Evolutionary conservation across 768 basidiomycete genomes (phyloP).

Genomic region (Chiua virens): DNA sequence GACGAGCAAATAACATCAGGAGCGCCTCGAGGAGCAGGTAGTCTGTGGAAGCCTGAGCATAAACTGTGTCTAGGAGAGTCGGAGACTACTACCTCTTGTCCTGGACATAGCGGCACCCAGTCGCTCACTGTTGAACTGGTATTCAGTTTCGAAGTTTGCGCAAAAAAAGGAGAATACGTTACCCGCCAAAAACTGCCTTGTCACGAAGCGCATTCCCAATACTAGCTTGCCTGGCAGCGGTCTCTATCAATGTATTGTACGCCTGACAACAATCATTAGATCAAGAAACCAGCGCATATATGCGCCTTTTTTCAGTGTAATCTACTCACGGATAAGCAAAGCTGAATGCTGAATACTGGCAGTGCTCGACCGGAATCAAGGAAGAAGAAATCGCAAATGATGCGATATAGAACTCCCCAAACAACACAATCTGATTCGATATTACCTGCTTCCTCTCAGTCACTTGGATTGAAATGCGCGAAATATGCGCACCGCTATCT

Average conservation of each 20-base stretch:
- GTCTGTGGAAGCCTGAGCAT: constrained; percentile 33
- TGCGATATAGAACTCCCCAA: constrained; percentile 30
- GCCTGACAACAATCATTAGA: constrained; percentile 39
- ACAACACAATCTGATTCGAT: constrained; percentile 21
- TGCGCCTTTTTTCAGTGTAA: constrained; percentile 10
- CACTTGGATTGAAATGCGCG: background rate
- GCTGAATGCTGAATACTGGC: constrained; percentile 21
- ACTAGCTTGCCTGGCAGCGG: constrained; percentile 37
- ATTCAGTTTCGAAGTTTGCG: background rate
- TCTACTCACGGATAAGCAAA: constrained; percentile 25
- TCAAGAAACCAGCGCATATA: constrained; percentile 28
- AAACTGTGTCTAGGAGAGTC: background rate
- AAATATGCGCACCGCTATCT: constrained; percentile 14
- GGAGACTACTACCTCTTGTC: constrained; percentile 43
- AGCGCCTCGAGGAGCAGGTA: constrained; percentile 58
- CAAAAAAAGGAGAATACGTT: constrained; percentile 5
- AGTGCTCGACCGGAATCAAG: constrained; percentile 15
- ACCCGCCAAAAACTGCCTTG: constrained; percentile 50
- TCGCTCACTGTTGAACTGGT: constrained; percentile 33
- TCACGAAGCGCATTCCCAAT: constrained; percentile 50
- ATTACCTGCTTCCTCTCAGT: constrained; percentile 13
- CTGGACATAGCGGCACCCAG: constrained; percentile 50
- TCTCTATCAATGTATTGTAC: constrained; percentile 53
- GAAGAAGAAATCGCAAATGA: constrained; percentile 41
- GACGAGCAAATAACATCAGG: constrained; percentile 53